Base-by-base conservation (phyloP, 2,329 filamentous ascomycete species). In the Trichoderma afroharzianum region DNA sequence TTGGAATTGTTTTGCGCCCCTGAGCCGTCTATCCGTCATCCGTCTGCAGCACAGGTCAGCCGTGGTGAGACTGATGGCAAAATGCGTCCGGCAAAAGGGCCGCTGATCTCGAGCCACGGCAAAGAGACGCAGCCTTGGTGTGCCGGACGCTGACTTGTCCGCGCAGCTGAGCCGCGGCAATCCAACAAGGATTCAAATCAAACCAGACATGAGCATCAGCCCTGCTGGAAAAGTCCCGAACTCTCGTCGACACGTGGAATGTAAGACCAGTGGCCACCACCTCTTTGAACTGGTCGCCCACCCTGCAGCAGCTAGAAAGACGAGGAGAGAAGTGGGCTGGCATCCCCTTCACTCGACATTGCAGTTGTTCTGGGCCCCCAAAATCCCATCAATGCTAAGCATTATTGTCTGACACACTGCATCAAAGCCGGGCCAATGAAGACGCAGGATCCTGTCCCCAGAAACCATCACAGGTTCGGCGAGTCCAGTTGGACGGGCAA, bases 381-480 rank as follows among this genome's bases (percentile, higher is more conserved):
- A 30, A 67, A 58, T 67, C 50, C 63, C 63, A 30, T 59, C 64
- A 59, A 62, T 59, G 36, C 66, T n/a, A 68, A 28, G 28, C 18
- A 36, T 43, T 43, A 39, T 24, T 62, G 66, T 69, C 66, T 69
- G 66, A 69, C 66, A 69, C 66, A 69, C 66, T 50, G 43, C 66
- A 62, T 32, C 39, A 26, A 8, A 14, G 21, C 21, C 39, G 21
- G 39, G 28, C 66, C 66, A 69, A 69, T 69, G 7, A 43, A 28
- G 39, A 53, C 5, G 11, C 57, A 33, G n/a, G 9, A 15, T 6
- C 18, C 5, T 30, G 14, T 21, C 28, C 39, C 57, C 50, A 8
- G 39, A 26, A 28, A 61, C 14, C 28, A 50, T 36, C 57, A 18
- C 43, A 69, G 55, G 66, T 30, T 30, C 57, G 11, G 57, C 30